phyloP scores from a whole-genome alignment of 345 rosid species.

The Eutrema heterophyllum region DNA sequence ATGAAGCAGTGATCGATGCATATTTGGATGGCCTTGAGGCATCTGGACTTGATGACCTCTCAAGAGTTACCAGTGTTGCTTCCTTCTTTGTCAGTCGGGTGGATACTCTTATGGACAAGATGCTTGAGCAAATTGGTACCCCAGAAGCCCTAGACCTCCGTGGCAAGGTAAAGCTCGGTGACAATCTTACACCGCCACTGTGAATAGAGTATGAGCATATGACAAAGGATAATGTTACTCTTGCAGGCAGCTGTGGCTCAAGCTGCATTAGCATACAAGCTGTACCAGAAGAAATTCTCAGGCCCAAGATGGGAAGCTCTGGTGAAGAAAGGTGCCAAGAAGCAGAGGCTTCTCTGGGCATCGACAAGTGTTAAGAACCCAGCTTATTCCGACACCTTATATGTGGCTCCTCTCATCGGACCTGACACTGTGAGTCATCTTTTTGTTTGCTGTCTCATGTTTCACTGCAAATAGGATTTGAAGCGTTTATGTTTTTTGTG shows the following conservation, averaged over 20 bases:
- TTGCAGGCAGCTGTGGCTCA: constrained; percentile 96
- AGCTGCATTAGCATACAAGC: constrained; percentile 87
- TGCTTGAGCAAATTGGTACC: constrained; percentile 89
- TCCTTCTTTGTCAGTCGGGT: constrained; percentile 98
- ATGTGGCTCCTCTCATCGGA: constrained; percentile 90
- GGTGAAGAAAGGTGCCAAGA: constrained; percentile 95
- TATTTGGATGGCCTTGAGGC: constrained; percentile 99
- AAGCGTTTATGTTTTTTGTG: background rate
- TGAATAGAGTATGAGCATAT: background rate
- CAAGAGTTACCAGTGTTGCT: constrained; percentile 94
- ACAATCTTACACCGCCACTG: background rate
- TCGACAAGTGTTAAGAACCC: constrained; percentile 98
- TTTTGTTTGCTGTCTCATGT: background rate
- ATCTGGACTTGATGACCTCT: constrained; percentile 86
- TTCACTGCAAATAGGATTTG: background rate
- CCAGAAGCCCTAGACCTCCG: constrained; percentile 95
- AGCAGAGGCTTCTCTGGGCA: constrained; percentile 93
- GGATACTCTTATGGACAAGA: constrained; percentile 90
- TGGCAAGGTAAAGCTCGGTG: constrained; percentile 62
- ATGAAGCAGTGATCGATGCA: constrained; percentile 95
- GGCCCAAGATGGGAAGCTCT: constrained; percentile 98
- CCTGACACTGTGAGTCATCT: constrained; percentile 73
- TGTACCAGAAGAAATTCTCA: constrained; percentile 96
- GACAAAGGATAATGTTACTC: background rate
- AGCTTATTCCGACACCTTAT: constrained; percentile 84